A percentile compares a stretch with the other conserved stretches of the same genome.
phyloP scores from a whole-genome alignment of 169 alveolate genomes.

The Toxoplasma gondii region DNA sequence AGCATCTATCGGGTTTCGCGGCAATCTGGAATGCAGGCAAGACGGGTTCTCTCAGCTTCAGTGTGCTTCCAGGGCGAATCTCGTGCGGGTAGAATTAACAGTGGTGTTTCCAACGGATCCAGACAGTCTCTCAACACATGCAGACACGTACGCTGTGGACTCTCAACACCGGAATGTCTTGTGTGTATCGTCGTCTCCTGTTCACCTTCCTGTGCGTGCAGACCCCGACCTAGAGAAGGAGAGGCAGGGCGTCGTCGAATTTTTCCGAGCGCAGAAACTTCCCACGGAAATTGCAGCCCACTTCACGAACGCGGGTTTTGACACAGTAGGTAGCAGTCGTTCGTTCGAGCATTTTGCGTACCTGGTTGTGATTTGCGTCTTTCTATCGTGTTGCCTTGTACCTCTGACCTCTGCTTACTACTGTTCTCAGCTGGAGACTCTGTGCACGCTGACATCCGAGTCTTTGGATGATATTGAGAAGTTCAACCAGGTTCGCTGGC shows the following conservation, averaged over 20 bases:
- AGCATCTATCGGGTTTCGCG: conserved; percentile 73
- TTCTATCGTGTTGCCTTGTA: not conserved
- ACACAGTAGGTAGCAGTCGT: conserved; percentile 71
- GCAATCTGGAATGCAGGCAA: conserved; percentile 69
- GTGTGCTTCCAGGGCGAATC: not conserved
- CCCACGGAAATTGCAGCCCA: conserved; percentile 87
- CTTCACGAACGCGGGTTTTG: conserved; percentile 89
- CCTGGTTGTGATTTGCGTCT: not conserved
- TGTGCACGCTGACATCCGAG: conserved; percentile 83
- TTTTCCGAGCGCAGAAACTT: conserved; percentile 83
- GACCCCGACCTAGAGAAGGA: conserved; percentile 88
- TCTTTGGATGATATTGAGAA: conserved; percentile 86
- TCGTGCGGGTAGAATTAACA: not conserved
- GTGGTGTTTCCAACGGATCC: not conserved
- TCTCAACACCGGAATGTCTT: too few species aligned
- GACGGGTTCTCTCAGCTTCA: not conserved
- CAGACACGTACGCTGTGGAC: too few species aligned
- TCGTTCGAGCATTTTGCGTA: not conserved
- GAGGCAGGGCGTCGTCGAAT: conserved; percentile 83
- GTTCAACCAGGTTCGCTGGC: conserved; percentile 85
- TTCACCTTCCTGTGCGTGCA: conserved; percentile 19
- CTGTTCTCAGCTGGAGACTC: conserved; percentile 80
- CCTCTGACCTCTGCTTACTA: not conserved
- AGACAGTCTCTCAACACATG: too few species aligned
- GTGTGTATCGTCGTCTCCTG: not conserved